These are phyloP conservation scores for Lolium rigidum DNA, from an alignment of 176 grass and related monocot genomes.

Conservation along the genomic window DNA sequence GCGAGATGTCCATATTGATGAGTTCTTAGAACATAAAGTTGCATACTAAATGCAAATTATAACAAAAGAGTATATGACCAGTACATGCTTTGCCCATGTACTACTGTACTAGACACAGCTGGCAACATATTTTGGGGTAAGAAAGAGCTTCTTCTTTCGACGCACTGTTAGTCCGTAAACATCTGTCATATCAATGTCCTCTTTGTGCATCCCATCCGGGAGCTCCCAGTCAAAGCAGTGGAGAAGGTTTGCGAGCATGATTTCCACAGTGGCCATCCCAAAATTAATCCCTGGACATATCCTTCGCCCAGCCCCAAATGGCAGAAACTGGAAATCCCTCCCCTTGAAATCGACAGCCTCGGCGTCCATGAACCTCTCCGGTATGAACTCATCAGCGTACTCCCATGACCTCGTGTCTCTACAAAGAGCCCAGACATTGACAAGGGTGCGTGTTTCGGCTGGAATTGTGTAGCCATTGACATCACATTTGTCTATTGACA, in stretches of 20 bases:
- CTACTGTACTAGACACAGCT: no score
- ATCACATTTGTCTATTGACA: constrained; percentile 32
- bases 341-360: not conserved
- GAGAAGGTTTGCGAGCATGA: not conserved
- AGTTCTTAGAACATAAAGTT: no score
- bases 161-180: not conserved
- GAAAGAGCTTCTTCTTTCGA: not conserved
- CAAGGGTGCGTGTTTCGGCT: not conserved
- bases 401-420: constrained; percentile 40
- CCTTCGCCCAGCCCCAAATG: not conserved
- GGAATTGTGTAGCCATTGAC: constrained; percentile 45
- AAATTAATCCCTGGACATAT: not conserved
- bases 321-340: not conserved
- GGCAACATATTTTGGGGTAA: not conserved
- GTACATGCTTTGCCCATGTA: no score
- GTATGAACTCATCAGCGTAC: constrained; percentile 26
- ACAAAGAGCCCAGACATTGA: not conserved
- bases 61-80: no score
- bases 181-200: not conserved
- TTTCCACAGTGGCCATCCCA: not conserved
- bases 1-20: no score
- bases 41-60: no score
- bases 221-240: not conserved
- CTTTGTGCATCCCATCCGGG: not conserved
- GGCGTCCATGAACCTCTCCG: constrained; percentile 30